Percentiles rank a stretch among this genome's conserved stretches.
Conservation (phyloP, 164 flowering plant genomes). For the Tetrastigma voinierianum region DNA sequence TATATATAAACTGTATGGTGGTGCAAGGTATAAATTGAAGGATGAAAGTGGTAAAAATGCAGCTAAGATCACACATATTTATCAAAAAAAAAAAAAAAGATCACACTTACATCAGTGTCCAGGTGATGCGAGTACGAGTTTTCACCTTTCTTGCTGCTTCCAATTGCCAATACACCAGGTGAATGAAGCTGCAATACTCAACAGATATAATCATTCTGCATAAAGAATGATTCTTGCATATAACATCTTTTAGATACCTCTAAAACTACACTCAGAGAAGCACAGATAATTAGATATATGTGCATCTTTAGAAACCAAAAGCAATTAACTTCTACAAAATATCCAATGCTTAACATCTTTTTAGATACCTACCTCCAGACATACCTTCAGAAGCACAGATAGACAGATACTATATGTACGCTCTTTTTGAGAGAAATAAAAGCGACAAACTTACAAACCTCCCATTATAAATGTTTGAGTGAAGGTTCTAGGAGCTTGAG, state of each 20-base stretch:
- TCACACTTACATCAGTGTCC: conserved; percentile 86
- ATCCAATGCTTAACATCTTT: too few relatives aligned
- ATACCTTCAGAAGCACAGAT: too few relatives aligned
- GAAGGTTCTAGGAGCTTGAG: too few relatives aligned
- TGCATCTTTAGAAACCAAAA: too few relatives aligned
- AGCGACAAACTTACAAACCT: too few relatives aligned
- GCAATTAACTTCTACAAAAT: too few relatives aligned
- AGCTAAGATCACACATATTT: too few relatives aligned
- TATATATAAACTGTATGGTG: neutral
- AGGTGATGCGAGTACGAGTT: conserved; percentile 98
- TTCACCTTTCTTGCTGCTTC: conserved; percentile 98
- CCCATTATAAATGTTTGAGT: too few relatives aligned
- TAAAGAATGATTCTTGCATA: neutral
- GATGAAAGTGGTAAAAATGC: neutral
- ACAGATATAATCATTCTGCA: conserved; percentile 8
- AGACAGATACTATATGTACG: too few relatives aligned
- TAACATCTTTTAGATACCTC: neutral
- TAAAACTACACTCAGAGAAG: neutral
- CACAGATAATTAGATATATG: too few relatives aligned
- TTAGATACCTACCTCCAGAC: too few relatives aligned
- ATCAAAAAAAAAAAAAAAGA: neutral
- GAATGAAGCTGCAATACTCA: conserved; percentile 75
- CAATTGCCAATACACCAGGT: conserved; percentile 98
- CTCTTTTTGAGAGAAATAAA: too few relatives aligned
- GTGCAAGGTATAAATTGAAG: neutral